These are phyloP conservation scores for Micromonas pusilla DNA, from an alignment of 139 green algal species.

Conservation along the genomic window DNA sequence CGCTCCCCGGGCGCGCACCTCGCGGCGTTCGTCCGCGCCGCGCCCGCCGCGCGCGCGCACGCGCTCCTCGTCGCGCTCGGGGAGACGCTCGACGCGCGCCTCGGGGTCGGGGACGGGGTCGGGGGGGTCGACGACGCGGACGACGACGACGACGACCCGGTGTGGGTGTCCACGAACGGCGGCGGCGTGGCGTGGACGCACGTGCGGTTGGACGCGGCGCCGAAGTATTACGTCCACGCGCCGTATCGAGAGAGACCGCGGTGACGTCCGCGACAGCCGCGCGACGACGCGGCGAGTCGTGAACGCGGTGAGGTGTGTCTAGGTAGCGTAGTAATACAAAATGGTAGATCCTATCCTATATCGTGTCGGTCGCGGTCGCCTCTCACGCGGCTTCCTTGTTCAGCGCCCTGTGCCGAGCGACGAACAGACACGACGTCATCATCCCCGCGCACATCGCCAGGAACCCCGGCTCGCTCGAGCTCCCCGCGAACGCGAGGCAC, in stretches of 20 bases:
- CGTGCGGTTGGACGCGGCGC: conserved; percentile 3
- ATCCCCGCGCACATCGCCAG: neutral
- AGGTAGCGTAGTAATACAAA: no score
- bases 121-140: no score
- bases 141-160: neutral
- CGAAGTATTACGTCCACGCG: conserved; percentile 15
- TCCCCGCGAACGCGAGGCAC: neutral
- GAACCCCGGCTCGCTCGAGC: neutral
- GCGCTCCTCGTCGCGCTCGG: no score
- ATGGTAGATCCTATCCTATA: no score
- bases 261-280: no score
- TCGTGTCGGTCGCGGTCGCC: no score
- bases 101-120: no score
- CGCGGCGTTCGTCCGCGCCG: no score
- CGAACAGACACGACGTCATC: neutral
- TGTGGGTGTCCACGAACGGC: conserved; percentile 15
- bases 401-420: neutral
- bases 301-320: no score
- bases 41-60: no score
- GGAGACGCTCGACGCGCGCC: no score
- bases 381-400: no score
- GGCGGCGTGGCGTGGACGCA: conserved; percentile 3
- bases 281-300: neutral
- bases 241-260: conserved; percentile 9
- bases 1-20: neutral